Evolutionary conservation across 805 yeast species (phyloP), one percentile per base, ranked within the genome.

Genomic region (Cephaloascus albidus): DNA sequence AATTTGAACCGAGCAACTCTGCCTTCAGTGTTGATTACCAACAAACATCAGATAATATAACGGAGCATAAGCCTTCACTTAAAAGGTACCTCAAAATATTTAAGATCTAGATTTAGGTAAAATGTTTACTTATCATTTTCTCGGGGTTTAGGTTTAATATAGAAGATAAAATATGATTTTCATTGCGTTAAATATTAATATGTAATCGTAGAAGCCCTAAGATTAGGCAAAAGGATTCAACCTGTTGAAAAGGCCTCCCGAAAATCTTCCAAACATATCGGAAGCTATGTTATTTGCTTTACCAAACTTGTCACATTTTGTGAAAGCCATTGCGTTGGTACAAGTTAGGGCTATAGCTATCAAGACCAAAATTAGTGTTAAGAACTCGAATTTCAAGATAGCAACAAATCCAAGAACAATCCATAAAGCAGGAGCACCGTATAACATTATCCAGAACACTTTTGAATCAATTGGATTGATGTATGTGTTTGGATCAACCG

Each of bases 401-500:
- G 97, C 95, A 50, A 90, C 55, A 1, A 90, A 41, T 0, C 83
- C 96, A 44, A 90, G 66, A 1, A 78, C 64, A 4, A 65, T 54
- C 97, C 97, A 90, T 2, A 75, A 61, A 0, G 70, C 72, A 0
- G 97, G 97, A 5, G 86, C 73, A 1, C 70, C 62, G 53, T 93
- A 90, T 31, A 86, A 53, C 33, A 88, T 68, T 36, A 76, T 47
- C 97, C 97, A 90, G 53, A 90, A 90, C 41, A 85, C 74, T 52
- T 81, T 84, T 8, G 95, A 82, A 55, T 90, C 97, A 37, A 93
- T 85, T 23, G 96, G 96, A 53, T 90, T 90, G 51, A 90, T 84
- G 47, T 70, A 67, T 42, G 83, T 63, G 35, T 64, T 61, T 5
- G 85, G 83, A 52, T 85, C 85, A 3, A 93, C 89, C 2, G 87